These are phyloP conservation scores for Candida labiduridarum DNA, from an alignment of 1,139 yeast genomes.

Conservation along the genomic window DNA sequence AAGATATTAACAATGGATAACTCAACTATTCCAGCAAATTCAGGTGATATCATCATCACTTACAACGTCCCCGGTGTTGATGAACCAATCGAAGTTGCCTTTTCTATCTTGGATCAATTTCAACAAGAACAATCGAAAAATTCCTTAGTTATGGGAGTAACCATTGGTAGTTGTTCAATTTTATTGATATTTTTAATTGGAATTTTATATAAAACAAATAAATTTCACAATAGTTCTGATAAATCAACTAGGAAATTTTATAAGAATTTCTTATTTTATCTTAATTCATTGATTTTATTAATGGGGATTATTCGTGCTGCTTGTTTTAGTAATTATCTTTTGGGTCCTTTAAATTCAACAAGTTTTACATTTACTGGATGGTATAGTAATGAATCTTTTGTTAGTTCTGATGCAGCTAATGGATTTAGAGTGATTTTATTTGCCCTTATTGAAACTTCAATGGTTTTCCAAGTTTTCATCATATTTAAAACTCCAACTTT, in stretches of 20 bases:
- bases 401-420: constrained; percentile 57
- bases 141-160: constrained; percentile 21
- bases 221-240: constrained; percentile 25
- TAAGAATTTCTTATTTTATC: constrained; percentile 57
- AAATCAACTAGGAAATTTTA: constrained; percentile 38
- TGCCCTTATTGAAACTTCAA: constrained; percentile 59
- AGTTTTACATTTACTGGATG: constrained; percentile 54
- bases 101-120: constrained; percentile 7
- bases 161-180: constrained; percentile 30
- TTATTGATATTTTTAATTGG: constrained; percentile 26
- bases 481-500: constrained; percentile 62
- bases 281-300: constrained; percentile 63
- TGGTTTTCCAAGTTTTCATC: constrained; percentile 69
- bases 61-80: constrained; percentile 11
- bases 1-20: neutral
- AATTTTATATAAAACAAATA: constrained; percentile 32
- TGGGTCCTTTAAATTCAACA: constrained; percentile 53
- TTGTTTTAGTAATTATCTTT: constrained; percentile 55
- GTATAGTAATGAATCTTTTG: constrained; percentile 26
- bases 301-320: constrained; percentile 59
- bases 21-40: neutral
- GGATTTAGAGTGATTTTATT: constrained; percentile 62
- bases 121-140: constrained; percentile 5
- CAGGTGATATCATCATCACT: constrained; percentile 12
- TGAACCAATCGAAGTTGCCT: constrained; percentile 11